A percentile compares a stretch with the other conserved stretches of the same genome.
phyloP scores from a whole-genome alignment of 306 rosid species.

The Cucumis hystrix region DNA sequence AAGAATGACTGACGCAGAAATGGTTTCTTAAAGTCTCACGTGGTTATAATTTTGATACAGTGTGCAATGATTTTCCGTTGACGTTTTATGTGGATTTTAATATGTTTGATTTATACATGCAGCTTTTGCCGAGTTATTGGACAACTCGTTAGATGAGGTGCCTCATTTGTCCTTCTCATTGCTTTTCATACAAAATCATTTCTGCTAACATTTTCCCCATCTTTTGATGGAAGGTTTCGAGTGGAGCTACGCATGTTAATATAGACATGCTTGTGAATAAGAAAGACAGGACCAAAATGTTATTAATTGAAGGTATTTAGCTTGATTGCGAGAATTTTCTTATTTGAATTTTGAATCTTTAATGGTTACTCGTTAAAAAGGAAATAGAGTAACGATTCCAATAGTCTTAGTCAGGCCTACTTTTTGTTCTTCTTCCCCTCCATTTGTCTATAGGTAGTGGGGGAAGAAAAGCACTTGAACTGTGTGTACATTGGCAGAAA shows the following conservation, averaged over 20 bases:
- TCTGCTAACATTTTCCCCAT: constrained; percentile 6
- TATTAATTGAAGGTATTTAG: constrained; percentile 61
- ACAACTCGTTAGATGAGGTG: constrained; percentile 93
- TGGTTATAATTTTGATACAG: neutral
- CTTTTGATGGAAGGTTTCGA: constrained; percentile 48
- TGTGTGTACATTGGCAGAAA: neutral
- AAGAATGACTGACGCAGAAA: neutral
- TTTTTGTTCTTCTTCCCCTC: neutral
- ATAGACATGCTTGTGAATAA: constrained; percentile 61
- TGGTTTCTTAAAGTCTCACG: neutral
- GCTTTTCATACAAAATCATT: neutral
- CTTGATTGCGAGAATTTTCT: neutral
- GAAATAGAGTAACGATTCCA: neutral
- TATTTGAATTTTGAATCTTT: neutral
- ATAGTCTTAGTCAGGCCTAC: neutral
- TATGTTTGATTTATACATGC: constrained; percentile 25
- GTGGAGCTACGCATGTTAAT: constrained; percentile 78
- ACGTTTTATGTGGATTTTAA: neutral
- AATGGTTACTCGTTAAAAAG: too few relatives aligned
- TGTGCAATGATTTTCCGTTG: constrained; percentile 5
- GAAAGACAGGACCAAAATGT: constrained; percentile 63
- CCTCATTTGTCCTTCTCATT: neutral
- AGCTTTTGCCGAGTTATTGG: constrained; percentile 97
- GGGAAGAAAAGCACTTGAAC: neutral
- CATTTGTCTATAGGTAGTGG: neutral